Conservation (phyloP, 805 yeast genomes). For the Ogataea methanolica region DNA sequence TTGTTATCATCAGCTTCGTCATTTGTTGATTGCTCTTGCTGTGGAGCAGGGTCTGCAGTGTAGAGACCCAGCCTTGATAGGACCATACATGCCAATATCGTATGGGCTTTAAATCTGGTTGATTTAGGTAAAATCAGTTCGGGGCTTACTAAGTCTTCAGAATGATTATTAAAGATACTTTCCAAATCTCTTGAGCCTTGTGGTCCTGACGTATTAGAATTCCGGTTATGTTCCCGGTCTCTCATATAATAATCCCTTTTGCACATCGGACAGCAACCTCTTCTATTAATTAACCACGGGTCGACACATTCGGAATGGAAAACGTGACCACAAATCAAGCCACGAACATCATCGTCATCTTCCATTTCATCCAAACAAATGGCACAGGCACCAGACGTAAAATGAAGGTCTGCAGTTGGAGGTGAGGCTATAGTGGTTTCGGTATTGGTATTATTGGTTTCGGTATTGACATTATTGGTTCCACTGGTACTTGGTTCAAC, state of each 20-base stretch:
- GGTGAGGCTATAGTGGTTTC: conserved; percentile 1
- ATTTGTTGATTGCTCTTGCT: not conserved
- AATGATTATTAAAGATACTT: conserved; percentile 18
- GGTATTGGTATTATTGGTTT: not conserved
- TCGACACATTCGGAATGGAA: conserved; percentile 77
- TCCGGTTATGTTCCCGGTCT: conserved; percentile 10
- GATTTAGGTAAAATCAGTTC: conserved; percentile 20
- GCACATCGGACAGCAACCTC: conserved; percentile 83
- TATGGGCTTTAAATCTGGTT: conserved; percentile 22
- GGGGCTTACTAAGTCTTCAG: conserved; percentile 11
- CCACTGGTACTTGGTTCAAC: not conserved
- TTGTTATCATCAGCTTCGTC: not conserved
- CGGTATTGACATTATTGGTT: not conserved
- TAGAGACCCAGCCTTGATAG: conserved; percentile 13
- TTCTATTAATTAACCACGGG: conserved; percentile 72
- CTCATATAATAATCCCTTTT: conserved; percentile 59
- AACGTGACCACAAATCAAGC: conserved; percentile 77
- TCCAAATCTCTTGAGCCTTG: conserved; percentile 20
- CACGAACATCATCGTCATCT: conserved; percentile 61
- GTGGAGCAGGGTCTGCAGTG: not conserved
- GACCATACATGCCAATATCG: conserved; percentile 19
- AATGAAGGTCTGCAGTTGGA: conserved; percentile 34
- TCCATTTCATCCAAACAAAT: conserved; percentile 69
- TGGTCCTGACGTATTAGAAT: conserved; percentile 1
- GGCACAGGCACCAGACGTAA: conserved; percentile 69